These are phyloP conservation scores for Penicillium glabrum DNA, from an alignment of 2,329 filamentous ascomycete species.

Conservation along the genomic window DNA sequence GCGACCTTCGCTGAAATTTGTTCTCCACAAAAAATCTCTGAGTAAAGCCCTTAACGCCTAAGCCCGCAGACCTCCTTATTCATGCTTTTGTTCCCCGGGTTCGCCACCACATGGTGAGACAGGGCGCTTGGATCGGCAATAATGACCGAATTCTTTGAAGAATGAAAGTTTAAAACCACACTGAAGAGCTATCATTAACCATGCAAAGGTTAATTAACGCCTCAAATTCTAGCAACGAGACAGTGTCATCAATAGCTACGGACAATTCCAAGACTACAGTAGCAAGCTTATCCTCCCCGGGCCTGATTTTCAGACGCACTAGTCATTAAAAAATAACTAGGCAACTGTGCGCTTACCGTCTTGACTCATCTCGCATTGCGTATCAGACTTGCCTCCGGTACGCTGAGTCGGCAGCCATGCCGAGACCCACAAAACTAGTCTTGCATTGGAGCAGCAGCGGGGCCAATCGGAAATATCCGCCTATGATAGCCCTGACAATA, in stretches of 20 bases:
- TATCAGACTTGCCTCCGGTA: background rate
- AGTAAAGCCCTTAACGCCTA: background rate
- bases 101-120: background rate
- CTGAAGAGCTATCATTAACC: background rate
- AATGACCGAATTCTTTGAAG: no score
- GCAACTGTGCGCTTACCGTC: background rate
- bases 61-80: background rate
- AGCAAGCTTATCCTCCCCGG: background rate
- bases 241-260: background rate
- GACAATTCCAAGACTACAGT: background rate
- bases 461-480: background rate
- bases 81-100: background rate
- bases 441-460: background rate
- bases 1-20: background rate
- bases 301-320: background rate
- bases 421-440: background rate
- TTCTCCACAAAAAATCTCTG: background rate
- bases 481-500: background rate
- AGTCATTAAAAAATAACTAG: background rate
- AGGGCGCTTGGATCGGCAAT: background rate
- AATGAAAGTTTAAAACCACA: no score
- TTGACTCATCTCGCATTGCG: background rate
- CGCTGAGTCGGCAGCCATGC: background rate
- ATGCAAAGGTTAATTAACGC: background rate
- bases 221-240: background rate